A percentile compares a stretch with the other conserved stretches of the same genome.
These are phyloP conservation scores for Sambucus nigra DNA, from an alignment of 129 eudicot genomes.

Conservation along the genomic window DNA sequence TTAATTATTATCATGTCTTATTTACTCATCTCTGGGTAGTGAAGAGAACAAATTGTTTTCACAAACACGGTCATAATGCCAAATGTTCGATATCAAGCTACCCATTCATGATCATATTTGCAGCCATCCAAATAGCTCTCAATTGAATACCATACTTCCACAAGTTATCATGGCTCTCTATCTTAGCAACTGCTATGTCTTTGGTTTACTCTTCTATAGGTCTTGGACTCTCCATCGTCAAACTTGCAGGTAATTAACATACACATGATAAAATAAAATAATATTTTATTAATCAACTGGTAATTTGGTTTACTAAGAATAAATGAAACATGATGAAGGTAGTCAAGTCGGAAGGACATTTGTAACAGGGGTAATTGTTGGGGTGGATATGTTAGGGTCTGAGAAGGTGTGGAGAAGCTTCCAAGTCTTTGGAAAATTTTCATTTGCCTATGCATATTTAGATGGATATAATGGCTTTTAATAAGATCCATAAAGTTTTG, in stretches of 20 bases:
- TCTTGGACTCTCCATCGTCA: constrained; percentile 65
- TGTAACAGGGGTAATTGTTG: constrained; percentile 53
- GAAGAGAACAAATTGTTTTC: constrained; percentile 64
- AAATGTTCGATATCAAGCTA: constrained; percentile 31
- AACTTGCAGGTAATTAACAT: constrained; percentile 32
- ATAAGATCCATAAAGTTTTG: no score
- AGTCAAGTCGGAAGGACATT: constrained; percentile 39
- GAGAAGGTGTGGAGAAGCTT: constrained; percentile 78
- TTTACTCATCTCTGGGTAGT: constrained; percentile 45
- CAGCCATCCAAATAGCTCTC: constrained; percentile 39
- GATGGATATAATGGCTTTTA: no score
- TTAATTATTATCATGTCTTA: not conserved
- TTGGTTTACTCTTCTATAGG: constrained; percentile 80
- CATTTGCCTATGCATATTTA: constrained; percentile 78
- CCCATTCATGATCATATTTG: constrained; percentile 59
- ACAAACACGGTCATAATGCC: constrained; percentile 35
- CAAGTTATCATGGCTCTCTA: constrained; percentile 76
- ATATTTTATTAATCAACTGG: not conserved
- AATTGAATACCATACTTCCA: constrained; percentile 73
- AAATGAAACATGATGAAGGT: constrained; percentile 14
- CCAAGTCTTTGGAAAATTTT: constrained; percentile 82
- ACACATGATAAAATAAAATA: no score
- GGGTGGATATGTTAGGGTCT: constrained; percentile 36
- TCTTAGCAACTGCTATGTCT: constrained; percentile 83
- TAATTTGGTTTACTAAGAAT: not conserved